Conservation (phyloP, 164 flowering plant species). For the Stephania yunnanensis region DNA sequence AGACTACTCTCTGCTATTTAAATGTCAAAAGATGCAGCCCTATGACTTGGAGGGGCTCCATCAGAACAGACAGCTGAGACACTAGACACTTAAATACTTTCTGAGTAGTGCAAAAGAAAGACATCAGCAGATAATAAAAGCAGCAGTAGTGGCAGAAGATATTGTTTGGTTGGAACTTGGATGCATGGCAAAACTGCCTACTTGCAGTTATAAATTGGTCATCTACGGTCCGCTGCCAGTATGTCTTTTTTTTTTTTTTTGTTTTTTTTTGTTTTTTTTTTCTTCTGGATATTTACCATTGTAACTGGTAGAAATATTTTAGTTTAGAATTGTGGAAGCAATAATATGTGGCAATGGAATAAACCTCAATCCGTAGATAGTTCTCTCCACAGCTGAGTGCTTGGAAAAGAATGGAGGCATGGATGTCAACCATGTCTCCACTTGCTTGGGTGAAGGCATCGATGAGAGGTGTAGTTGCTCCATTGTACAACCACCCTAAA, state of each 20-base stretch:
- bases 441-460: slow-evolving; percentile 24
- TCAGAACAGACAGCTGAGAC: no score
- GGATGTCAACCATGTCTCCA: slow-evolving; percentile 29
- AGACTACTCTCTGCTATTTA: no score
- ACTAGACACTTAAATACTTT: no score
- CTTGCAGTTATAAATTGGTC: neutral
- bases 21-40: no score
- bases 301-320: neutral
- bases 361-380: slow-evolving; percentile 25
- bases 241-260: neutral
- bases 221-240: neutral
- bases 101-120: no score
- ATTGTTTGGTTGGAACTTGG: neutral
- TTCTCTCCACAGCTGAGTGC: slow-evolving; percentile 17
- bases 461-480: slow-evolving; percentile 18
- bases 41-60: no score
- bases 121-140: neutral
- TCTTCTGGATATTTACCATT: neutral
- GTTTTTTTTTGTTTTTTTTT: neutral
- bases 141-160: neutral
- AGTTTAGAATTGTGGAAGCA: neutral
- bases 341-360: neutral
- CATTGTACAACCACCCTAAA: slow-evolving; percentile 25
- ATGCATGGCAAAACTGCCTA: neutral
- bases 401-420: slow-evolving; percentile 22